Base-by-base conservation (phyloP, 2,329 filamentous ascomycete genomes). In the Aschersonia sp. region DNA sequence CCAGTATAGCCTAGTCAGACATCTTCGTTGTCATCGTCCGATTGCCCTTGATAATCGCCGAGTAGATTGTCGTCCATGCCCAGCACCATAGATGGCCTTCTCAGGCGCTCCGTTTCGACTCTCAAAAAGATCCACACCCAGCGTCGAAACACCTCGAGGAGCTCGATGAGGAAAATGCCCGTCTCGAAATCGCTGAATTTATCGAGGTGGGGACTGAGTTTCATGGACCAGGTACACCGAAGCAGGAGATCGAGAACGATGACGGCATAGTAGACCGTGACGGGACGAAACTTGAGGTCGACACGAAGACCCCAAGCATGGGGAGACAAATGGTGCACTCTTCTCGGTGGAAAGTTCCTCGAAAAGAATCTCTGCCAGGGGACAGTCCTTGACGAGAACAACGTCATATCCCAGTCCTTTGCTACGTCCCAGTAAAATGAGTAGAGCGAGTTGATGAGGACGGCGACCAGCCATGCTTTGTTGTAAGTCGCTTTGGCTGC, bases 351-450 rank as follows among this genome's bases (percentile, higher is more conserved):
- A 3, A 22, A 22, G 22, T 22, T 3, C 22, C 22, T 22, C 22
- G 22, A 22, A 22, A 22, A 22, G 22, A 22, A 2, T 22, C 22
- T 22, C 22, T 22, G 22, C 22, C 22, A 22, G 22, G 22, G 22
- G 22, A 22, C 3, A 22, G 22, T 66, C 11, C 68, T 62, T 2
- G 71, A 62, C 3, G 83, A 78, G 59, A 97, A 85, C 11, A 97
- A 73, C 0, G 84, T 86, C 52, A 98, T 72, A 60, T 97, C 92
- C 92, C 92, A 98, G 70, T 98, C 92, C 68, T 89, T 92, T 48
- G 87, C 76, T 32, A 97, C 81, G 58, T 98, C 92, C 92, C 92
- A 98, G 72, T 92, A 98, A 69, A 97, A 97, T n/a, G 85, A 88
- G 67, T 95, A 98, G 43, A 85, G 71, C 11, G 87, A 94, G 64